Base-by-base conservation (phyloP, 129 eudicot genomes). In the Daucus carota region DNA sequence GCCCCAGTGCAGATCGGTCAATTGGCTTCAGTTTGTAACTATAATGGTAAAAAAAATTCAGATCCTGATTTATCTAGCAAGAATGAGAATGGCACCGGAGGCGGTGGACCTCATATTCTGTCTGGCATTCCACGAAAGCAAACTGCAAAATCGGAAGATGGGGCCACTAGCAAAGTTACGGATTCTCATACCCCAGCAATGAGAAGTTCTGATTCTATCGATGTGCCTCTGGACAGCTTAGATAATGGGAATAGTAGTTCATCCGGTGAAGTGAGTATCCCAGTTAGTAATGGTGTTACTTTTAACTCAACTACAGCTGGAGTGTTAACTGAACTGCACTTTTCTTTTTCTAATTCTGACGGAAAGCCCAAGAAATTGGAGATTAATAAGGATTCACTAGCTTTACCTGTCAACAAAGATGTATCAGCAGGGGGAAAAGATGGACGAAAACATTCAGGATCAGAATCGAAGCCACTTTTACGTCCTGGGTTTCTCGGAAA, bases 401-500 rank as follows among this genome's bases (percentile, higher is more conserved):
- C 69, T 22, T 77, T 71, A 52, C 22, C n/a, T 34, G 22, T 32
- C 38, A 28, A 40, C 29, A 45, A 73, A 28, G 75, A 65, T 52
- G 73, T 40, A 38, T 82, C 45, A 44, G 80, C 78, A 34, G 57
- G 26, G 38, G 79, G 36, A 76, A 47, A 66, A 2, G 62, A 50
- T 16, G 85, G 85, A 75, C 43, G 36, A 24, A 72, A 36, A 41
- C 32, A 71, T 41, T 60, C 85, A 8, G 72, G 54, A 60, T 29
- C 79, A 75, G 42, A 75, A 42, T 41, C 22, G 1, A 82, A 82
- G 47, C 86, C 86, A 41, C 73, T 78, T 46, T 74, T 78, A 45
- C 48, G 73, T 60, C 86, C 73, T 20, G 86, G 86, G 32, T 78
- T 78, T 78, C 80, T 82, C 44, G 80, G 65, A 16, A 82, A 74